phyloP scores from a whole-genome alignment of 306 rosid genomes.

The Cicer yamashitae region DNA sequence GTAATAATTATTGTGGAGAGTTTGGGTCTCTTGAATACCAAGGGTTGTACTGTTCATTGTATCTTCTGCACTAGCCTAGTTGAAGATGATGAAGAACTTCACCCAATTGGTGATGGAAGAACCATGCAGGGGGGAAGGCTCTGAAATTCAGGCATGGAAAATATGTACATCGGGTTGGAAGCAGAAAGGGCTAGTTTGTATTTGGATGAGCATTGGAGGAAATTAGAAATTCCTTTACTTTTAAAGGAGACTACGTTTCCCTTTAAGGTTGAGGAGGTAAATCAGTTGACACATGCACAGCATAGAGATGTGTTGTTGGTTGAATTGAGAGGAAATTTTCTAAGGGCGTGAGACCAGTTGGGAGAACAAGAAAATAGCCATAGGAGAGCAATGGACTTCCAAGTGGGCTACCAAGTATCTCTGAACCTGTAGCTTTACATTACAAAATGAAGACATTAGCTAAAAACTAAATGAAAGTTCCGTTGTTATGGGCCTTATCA shows the following conservation, averaged over 20 bases:
- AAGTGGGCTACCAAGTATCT: not conserved
- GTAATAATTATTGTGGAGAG: not conserved
- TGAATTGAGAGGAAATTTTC: not conserved
- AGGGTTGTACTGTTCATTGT: not conserved
- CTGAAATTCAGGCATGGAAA: not conserved
- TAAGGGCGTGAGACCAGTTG: not conserved
- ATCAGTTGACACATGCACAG: not conserved
- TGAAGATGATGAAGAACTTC: not conserved
- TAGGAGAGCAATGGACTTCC: not conserved
- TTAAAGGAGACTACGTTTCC: not conserved
- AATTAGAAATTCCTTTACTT: not conserved
- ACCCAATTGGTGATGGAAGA: not conserved
- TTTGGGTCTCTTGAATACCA: not conserved
- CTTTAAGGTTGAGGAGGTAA: not conserved
- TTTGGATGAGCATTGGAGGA: not conserved
- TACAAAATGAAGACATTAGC: not conserved
- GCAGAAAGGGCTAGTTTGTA: conserved; percentile 4
- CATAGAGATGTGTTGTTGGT: not conserved
- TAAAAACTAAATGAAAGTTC: not conserved
- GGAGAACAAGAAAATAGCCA: not conserved
- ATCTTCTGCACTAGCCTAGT: not conserved
- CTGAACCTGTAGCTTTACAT: not conserved
- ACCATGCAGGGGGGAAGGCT: not conserved
- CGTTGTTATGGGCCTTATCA: not conserved
- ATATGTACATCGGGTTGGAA: not conserved